Conservation (phyloP, 1,284 basidiomycete genomes). For the Tilletia setariae region DNA sequence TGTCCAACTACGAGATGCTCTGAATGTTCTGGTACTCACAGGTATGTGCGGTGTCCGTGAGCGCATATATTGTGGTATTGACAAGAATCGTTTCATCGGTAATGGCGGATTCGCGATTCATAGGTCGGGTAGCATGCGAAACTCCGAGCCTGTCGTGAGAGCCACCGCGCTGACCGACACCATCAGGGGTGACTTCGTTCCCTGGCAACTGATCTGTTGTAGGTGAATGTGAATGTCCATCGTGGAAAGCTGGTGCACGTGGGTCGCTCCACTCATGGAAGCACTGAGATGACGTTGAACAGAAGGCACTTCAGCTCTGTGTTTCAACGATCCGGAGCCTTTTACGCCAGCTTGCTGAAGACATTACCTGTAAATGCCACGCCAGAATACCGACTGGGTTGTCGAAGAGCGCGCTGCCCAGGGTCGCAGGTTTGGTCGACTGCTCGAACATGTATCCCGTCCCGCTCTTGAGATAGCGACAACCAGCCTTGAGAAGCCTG, state of each 20-base stretch:
- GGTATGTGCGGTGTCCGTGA: constrained; percentile 36
- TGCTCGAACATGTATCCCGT: constrained; percentile 21
- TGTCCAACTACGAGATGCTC: background rate
- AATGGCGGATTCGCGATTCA: constrained; percentile 15
- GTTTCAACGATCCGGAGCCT: constrained; percentile 26
- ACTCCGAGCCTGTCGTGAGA: background rate
- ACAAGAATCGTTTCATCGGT: constrained; percentile 35
- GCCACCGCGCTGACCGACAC: background rate
- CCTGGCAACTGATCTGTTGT: constrained; percentile 15
- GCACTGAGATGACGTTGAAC: constrained; percentile 31
- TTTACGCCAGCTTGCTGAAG: background rate
- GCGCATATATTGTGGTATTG: constrained; percentile 34
- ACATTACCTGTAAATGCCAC: constrained; percentile 17
- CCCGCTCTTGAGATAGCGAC: constrained; percentile 13
- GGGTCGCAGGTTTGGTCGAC: constrained; percentile 23
- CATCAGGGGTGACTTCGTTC: background rate
- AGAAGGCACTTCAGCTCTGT: constrained; percentile 23
- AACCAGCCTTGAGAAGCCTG: background rate
- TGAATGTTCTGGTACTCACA: constrained; percentile 23
- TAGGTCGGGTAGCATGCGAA: background rate
- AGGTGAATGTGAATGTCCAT: constrained; percentile 14
- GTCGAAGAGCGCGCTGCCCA: constrained; percentile 24
- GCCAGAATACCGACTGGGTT: constrained; percentile 20
- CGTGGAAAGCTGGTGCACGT: constrained; percentile 33
- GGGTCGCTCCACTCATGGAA: constrained; percentile 42